A percentile compares a stretch with the other conserved stretches of the same genome.
These are phyloP conservation scores for Cystobasidium pallidum DNA, from an alignment of 1,284 basidiomycete species.

Conservation along the genomic window DNA sequence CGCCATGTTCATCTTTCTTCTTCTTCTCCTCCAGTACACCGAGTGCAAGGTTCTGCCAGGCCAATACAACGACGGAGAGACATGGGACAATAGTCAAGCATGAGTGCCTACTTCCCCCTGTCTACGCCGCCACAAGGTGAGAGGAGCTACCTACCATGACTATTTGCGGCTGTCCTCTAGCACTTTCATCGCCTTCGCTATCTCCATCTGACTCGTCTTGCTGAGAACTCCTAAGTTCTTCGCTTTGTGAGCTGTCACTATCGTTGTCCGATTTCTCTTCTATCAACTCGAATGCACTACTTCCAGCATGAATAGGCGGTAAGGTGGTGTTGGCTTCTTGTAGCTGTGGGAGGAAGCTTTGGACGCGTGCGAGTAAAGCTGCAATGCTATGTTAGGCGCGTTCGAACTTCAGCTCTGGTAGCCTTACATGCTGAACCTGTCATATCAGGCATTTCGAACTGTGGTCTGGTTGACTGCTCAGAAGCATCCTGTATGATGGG, in stretches of 20 bases:
- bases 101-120: not conserved
- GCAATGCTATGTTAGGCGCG: not conserved
- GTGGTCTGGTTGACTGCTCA: slow-evolving; percentile 11
- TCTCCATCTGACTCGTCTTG: slow-evolving; percentile 16
- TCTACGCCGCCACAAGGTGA: not conserved
- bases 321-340: slow-evolving; percentile 35
- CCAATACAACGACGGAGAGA: not conserved
- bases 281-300: slow-evolving; percentile 35
- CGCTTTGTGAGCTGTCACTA: not conserved
- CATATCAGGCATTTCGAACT: slow-evolving; percentile 40
- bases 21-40: slow-evolving; percentile 38
- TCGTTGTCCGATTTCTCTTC: slow-evolving; percentile 31
- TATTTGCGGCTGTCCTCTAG: slow-evolving; percentile 21
- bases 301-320: not conserved
- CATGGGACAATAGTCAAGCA: not conserved
- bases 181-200: slow-evolving; percentile 10
- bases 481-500: slow-evolving; percentile 25
- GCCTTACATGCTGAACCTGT: slow-evolving; percentile 25
- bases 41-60: slow-evolving; percentile 35
- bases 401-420: not conserved
- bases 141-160: slow-evolving; percentile 13
- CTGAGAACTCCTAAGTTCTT: not conserved
- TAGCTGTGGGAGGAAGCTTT: slow-evolving; percentile 38
- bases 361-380: slow-evolving; percentile 37
- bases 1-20: not conserved